Evolutionary conservation across 345 rosid genomes (phyloP).

Genomic region (Punica granatum): DNA sequence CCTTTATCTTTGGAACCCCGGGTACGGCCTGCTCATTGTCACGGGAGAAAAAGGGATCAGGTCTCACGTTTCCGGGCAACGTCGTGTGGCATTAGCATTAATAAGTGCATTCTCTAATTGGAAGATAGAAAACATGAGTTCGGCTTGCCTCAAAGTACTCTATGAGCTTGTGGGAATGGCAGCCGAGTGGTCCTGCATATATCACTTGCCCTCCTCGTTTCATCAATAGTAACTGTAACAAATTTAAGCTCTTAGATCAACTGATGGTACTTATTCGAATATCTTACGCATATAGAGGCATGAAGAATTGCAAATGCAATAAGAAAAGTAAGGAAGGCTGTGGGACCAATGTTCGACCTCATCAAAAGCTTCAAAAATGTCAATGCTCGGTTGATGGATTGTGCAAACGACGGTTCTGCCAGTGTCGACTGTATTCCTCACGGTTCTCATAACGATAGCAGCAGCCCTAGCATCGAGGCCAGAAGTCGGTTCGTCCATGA

Average conservation of each 20-base stretch:
- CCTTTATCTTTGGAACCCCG: constrained; percentile 62
- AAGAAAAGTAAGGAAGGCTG: too few relatives aligned
- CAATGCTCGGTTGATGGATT: constrained; percentile 93
- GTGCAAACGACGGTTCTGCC: constrained; percentile 98
- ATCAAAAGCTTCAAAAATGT: constrained; percentile 86
- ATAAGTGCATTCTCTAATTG: neutral
- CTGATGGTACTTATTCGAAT: neutral
- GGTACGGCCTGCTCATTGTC: constrained; percentile 42
- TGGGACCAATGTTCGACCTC: too few relatives aligned
- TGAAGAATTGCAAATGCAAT: neutral
- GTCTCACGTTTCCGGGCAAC: neutral
- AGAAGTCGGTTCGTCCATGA: constrained; percentile 96
- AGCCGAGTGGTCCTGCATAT: constrained; percentile 75
- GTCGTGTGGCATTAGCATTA: neutral
- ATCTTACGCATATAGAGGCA: neutral
- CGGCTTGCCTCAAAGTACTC: constrained; percentile 74
- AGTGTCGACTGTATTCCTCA: constrained; percentile 86
- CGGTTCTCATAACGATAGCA: constrained; percentile 92
- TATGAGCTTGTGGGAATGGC: constrained; percentile 64
- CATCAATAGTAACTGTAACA: constrained; percentile 65
- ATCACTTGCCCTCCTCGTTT: constrained; percentile 94
- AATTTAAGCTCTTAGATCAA: neutral
- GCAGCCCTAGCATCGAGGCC: constrained; percentile 98
- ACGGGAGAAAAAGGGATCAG: neutral
- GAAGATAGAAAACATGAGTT: neutral